Conservation (phyloP, 805 yeast species). For the Nakazawaea populi region DNA sequence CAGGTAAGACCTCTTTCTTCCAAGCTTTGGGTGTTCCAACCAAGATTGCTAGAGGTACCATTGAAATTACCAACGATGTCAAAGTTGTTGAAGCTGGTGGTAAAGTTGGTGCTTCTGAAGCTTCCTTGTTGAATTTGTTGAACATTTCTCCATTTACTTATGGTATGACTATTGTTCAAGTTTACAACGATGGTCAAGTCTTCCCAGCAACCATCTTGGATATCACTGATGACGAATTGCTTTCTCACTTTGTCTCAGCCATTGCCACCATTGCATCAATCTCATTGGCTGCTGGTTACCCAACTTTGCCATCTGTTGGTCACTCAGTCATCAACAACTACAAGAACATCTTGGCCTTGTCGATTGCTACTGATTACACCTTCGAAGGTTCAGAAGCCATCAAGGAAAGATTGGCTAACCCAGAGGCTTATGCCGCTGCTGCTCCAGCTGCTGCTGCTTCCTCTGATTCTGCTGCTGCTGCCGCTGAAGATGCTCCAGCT, state of each 20-base stretch:
- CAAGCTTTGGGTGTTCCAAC: conserved; percentile 99
- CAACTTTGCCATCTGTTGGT: conserved; percentile 98
- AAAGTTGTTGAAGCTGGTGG: conserved; percentile 83
- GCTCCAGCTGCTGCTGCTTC: conserved; percentile 88
- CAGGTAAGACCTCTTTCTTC: conserved; percentile 99
- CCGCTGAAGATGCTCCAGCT: conserved; percentile 68
- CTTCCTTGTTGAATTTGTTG: conserved; percentile 97
- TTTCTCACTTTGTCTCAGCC: conserved; percentile 88
- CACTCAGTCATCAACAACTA: conserved; percentile 98
- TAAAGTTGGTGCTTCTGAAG: conserved; percentile 99
- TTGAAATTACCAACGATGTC: conserved; percentile 96
- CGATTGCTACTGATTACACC: conserved; percentile 98
- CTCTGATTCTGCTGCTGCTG: conserved; percentile 60
- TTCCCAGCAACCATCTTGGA: conserved; percentile 97
- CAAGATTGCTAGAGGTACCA: conserved; percentile 99
- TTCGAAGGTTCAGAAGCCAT: conserved; percentile 98
- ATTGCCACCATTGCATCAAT: conserved; percentile 90
- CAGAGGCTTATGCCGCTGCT: conserved; percentile 99
- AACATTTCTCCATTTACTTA: conserved; percentile 99
- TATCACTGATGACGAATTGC: conserved; percentile 95
- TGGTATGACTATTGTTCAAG: conserved; percentile 96
- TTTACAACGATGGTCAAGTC: conserved; percentile 97
- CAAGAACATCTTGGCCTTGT: conserved; percentile 97
- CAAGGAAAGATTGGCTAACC: conserved; percentile 99
- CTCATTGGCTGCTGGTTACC: conserved; percentile 98